Base-by-base conservation (phyloP, 257 asterid genomes). In the Echites panduratus region DNA sequence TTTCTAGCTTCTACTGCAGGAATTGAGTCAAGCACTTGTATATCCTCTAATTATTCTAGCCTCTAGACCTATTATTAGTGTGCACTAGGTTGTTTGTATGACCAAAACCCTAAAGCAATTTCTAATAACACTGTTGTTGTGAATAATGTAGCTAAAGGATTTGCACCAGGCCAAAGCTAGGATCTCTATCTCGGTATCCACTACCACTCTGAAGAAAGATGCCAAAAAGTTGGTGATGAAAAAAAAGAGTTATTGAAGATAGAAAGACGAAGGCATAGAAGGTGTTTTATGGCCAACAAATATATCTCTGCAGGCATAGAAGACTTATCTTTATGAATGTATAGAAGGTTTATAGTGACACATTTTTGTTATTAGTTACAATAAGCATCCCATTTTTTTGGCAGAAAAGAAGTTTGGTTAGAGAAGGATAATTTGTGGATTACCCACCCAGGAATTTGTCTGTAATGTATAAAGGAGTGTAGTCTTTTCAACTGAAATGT, bases 1-100 rank as follows among this genome's bases (percentile, higher is more conserved):
- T 62, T 61, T 29, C 8, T n/a, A 10, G 11, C 26, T 62, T 16
- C 59, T 57, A 53, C 63, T 82, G 65, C 87, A 90, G 96, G 97
- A 93, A 84, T 76, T 93, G 84, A 88, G 97, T 43, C 83, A 91
- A 6, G 96, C 96, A 54, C 96, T 95, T 38, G 89, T 89, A 66
- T 93, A 93, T 83, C 96, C 94, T 74, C 91, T 93, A 32, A 82
- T 93, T 57, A 89, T 80, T 50, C 97, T 96, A 75, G 71, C 90
- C 70, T 83, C 47, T 4, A 7, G n/a, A 41, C 53, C 38, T 13
- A 9, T 16, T 24, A 8, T 24, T 71, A 40, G 10, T 67, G 26
- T 56, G 54, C 14, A 3, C n/a, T n/a, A n/a, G n/a, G n/a, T n/a
- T n/a, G n/a, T n/a, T n/a, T n/a, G n/a, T n/a, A n/a, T n/a, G n/a